Evolutionary conservation across 1,284 basidiomycete species (phyloP).

Genomic region (Leccinum huronense): DNA sequence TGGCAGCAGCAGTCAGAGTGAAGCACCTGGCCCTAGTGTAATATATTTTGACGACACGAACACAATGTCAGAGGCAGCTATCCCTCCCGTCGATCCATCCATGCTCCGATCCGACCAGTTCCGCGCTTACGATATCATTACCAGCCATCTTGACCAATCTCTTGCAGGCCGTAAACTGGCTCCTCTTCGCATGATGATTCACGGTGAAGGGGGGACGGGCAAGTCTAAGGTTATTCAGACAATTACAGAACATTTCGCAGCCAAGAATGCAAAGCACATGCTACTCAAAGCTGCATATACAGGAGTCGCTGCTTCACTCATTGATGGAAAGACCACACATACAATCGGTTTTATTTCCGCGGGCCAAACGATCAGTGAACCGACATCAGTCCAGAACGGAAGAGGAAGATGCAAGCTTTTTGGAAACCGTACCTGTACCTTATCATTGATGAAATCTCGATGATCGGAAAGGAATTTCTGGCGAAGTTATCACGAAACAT

Average conservation of each 20-base stretch:
- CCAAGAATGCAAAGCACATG: neutral
- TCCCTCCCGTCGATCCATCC: neutral
- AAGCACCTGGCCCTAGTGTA: neutral
- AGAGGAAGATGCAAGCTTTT: neutral
- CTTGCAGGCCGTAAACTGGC: neutral
- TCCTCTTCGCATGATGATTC: constrained; percentile 7
- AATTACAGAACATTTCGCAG: constrained; percentile 7
- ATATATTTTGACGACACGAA: neutral
- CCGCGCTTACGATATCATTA: constrained; percentile 12
- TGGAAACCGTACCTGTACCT: neutral
- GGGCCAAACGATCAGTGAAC: neutral
- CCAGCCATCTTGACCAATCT: constrained; percentile 8
- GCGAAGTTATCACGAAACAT: neutral
- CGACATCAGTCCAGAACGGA: neutral
- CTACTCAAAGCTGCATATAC: constrained; percentile 13
- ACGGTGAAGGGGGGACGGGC: constrained; percentile 7
- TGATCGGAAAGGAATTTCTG: neutral
- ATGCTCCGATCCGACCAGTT: constrained; percentile 3
- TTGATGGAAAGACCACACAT: constrained; percentile 12
- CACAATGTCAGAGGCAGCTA: neutral
- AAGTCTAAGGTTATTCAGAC: constrained; percentile 17
- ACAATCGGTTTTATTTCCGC: neutral
- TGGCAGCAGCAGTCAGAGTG: neutral
- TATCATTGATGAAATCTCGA: neutral
- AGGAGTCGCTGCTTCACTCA: constrained; percentile 7